Evolutionary conservation across 2,329 filamentous ascomycete species (phyloP), one percentile per base, ranked within the genome.

Genomic region (Aureobasidium sp.): DNA sequence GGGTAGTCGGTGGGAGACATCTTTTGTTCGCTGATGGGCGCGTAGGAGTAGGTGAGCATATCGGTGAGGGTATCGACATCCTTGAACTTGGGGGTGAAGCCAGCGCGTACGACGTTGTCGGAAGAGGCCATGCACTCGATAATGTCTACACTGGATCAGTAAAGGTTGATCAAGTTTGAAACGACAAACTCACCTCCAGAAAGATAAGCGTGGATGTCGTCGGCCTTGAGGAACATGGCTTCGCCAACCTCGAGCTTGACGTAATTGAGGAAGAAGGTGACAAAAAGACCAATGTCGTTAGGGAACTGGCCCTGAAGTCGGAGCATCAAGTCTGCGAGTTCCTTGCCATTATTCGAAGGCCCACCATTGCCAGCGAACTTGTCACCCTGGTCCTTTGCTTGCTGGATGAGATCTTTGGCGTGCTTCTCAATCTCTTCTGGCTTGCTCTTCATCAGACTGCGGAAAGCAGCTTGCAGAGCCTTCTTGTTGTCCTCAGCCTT

Each of bases 111-210:
- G 39, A 99, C 94, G 68, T 99, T 99, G 82, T 99, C 94, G n/a
- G 90, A 96, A 9, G 91, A 88, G 0, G 94, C 94, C 94, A 99
- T 99, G 80, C 94, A 99, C 77, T 99, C 94, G 73, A 99, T 91
- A 68, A 99, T 96, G 71, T 99, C 93, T 77, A 27, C 5, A 6
- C 9, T n/a, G 1, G 7, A 26, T 37, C 27, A 36, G 44, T 46
- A 41, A 52, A 62, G 23, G 41, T 39, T 39, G 7, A 20, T 13
- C 3, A 15, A 26, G 13, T 26, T 3, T 15, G 32, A 27, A 52
- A 48, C 51, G 1, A 39, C 15, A 36, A 32, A 36, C 67, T 53
- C 63, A 75, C 75, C 75, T 64, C 90, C 90, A 2, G 87, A 90
- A 47, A 95, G 78, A 75, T 99, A 99, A 53, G 94, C 94, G 74